Conservation (phyloP, 2,329 filamentous ascomycete genomes). For the Botrytis deweyae region DNA sequence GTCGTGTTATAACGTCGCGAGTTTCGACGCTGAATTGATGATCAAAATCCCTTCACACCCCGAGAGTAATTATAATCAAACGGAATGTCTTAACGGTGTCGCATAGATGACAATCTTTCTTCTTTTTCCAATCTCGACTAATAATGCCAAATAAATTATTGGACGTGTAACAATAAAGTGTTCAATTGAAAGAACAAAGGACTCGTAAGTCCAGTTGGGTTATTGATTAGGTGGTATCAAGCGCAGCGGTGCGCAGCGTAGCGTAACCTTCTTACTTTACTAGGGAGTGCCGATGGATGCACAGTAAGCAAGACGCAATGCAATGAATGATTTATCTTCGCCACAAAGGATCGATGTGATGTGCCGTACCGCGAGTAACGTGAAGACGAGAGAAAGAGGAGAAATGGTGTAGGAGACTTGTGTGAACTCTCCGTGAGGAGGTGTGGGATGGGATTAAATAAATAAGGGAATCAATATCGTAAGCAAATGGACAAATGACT, state of each 20-base stretch:
- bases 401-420: neutral
- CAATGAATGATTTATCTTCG: neutral
- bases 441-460: neutral
- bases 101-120: constrained; percentile 28
- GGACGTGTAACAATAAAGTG: constrained; percentile 6
- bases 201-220: constrained; percentile 3
- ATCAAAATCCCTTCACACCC: neutral
- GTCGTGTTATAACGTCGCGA: constrained; percentile 13
- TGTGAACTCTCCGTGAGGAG: neutral
- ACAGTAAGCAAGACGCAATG: neutral
- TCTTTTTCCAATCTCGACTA: neutral
- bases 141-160: neutral
- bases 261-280: neutral
- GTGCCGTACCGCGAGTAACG: neutral
- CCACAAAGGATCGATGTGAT: neutral
- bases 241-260: neutral
- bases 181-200: constrained; percentile 16
- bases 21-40: neutral
- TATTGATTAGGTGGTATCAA: constrained; percentile 17
- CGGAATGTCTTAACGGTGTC: constrained; percentile 23
- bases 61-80: neutral
- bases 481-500: neutral
- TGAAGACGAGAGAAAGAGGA: neutral
- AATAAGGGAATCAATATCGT: too few species aligned
- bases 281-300: neutral